phyloP scores from a whole-genome alignment of 371 early-diverging fungal species.

The Rhizopus sp. region DNA sequence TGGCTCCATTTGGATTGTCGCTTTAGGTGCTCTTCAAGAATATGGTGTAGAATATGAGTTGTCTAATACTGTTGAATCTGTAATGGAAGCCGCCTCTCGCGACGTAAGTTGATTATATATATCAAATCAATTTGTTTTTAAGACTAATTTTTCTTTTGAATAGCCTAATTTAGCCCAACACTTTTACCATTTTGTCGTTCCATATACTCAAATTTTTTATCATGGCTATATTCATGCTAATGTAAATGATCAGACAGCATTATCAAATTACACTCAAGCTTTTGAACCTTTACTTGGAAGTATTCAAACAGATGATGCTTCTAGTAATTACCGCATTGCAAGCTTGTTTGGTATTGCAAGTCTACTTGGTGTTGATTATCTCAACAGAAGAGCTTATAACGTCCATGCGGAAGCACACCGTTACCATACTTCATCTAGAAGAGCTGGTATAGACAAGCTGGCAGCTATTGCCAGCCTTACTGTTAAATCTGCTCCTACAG shows the following conservation, averaged over 20 bases:
- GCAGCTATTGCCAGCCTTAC: slow-evolving; percentile 26
- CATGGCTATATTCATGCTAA: too few relatives aligned
- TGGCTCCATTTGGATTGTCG: slow-evolving; percentile 41
- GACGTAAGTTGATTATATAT: too few relatives aligned
- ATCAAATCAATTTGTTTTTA: too few relatives aligned
- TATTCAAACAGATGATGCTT: slow-evolving; percentile 26
- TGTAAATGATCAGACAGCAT: slow-evolving; percentile 10
- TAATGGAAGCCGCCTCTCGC: slow-evolving; percentile 20
- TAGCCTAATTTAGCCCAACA: slow-evolving; percentile 23
- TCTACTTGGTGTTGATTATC: slow-evolving; percentile 35
- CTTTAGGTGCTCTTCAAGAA: slow-evolving; percentile 17
- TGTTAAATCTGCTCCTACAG: slow-evolving; percentile 18
- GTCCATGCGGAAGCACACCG: slow-evolving; percentile 19
- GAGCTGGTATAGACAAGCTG: slow-evolving; percentile 23
- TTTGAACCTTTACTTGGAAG: slow-evolving; percentile 15
- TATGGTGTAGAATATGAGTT: slow-evolving; percentile 23
- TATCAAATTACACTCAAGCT: not conserved
- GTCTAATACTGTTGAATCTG: slow-evolving; percentile 22
- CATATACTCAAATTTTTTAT: slow-evolving; percentile 26
- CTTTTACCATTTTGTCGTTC: slow-evolving; percentile 36
- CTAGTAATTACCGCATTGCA: slow-evolving; percentile 29
- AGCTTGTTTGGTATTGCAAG: slow-evolving; percentile 29
- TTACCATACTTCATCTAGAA: slow-evolving; percentile 22
- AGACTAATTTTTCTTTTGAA: too few relatives aligned
- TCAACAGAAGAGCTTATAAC: slow-evolving; percentile 17